Evolutionary conservation across 495 filamentous ascomycete genomes (phyloP), one percentile per base, ranked within the genome.

Genomic region (Trichoderma reesei): DNA sequence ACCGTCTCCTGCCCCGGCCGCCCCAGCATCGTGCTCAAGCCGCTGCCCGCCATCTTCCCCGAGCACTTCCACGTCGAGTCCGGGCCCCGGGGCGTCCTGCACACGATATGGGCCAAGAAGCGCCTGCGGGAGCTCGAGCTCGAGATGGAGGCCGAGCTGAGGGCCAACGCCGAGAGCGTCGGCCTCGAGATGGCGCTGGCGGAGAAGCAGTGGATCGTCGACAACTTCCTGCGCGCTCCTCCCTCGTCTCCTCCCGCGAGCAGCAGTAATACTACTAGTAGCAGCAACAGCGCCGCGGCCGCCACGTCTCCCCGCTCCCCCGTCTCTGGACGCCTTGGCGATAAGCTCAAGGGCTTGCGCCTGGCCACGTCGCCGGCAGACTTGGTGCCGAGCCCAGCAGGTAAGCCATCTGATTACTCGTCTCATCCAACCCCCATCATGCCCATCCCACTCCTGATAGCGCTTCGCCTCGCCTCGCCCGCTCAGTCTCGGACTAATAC

Each of bases 31-130:
- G 80, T 79, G 42, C 83, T 89, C 2, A 90, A 89, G 68, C 88
- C 90, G 7, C 76, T 93, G 63, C 90, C 89, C 7, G 90, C 90
- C 13, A 91, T 95, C 62, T 93, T 90, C 71, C 86, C 88, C 0
- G 83, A 87, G 0, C 87, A 86, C 63, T 74, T 92, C 61, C 38
- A 44, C 6, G 61, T 14, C 3, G 59, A 38, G 3, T 42, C 38
- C 33, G 61, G 61, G 3, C 31, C 61, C 7, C 61, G 89, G 59
- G 90, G 90, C 9, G 89, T 92, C 3, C 72, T 93, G 64, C 90
- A 93, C 70, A 92, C 89, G 9, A 85, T 89, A 62, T 95, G 89
- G 88, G 90, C 85, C 31, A 89, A 89, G 78, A 86, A 88, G 72
- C 80, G 90, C 16, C 75, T 93, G 31, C 84, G 82, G 31, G 85